Conservation (phyloP, 2,329 filamentous ascomycete genomes). For the Claviceps pusilla region DNA sequence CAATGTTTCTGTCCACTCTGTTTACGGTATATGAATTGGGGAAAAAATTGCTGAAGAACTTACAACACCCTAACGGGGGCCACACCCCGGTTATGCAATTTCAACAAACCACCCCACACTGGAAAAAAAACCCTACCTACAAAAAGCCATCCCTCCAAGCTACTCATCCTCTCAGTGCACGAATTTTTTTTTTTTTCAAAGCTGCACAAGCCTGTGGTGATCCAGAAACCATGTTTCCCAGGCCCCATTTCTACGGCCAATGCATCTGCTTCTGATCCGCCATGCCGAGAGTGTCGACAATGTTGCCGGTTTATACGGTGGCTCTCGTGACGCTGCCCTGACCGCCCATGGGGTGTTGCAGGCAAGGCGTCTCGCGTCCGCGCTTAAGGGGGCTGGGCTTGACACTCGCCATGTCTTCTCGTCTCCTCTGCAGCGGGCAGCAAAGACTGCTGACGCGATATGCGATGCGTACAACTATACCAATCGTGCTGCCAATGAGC, state of each 20-base stretch:
- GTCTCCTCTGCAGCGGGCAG: constrained; percentile 62
- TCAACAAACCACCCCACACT: neutral
- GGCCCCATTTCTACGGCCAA: constrained; percentile 4
- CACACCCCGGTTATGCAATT: constrained; percentile 1
- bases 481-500: neutral
- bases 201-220: neutral
- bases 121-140: neutral
- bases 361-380: constrained; percentile 51
- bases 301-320: constrained; percentile 63
- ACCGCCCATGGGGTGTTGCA: constrained; percentile 74
- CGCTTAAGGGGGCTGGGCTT: constrained; percentile 30
- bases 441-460: constrained; percentile 54
- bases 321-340: constrained; percentile 62
- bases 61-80: neutral
- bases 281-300: constrained; percentile 90
- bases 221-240: neutral
- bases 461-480: constrained; percentile 34
- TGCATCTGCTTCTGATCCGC: constrained; percentile 56
- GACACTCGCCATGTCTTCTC: constrained; percentile 53
- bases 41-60: no score
- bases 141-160: neutral
- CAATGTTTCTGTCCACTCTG: no score
- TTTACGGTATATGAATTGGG: no score
- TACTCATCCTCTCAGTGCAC: no score
- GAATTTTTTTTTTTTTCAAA: neutral